Evolutionary conservation across 345 rosid genomes (phyloP), one percentile per base, ranked within the genome.

Genomic region (Eucalyptus cloeziana): DNA sequence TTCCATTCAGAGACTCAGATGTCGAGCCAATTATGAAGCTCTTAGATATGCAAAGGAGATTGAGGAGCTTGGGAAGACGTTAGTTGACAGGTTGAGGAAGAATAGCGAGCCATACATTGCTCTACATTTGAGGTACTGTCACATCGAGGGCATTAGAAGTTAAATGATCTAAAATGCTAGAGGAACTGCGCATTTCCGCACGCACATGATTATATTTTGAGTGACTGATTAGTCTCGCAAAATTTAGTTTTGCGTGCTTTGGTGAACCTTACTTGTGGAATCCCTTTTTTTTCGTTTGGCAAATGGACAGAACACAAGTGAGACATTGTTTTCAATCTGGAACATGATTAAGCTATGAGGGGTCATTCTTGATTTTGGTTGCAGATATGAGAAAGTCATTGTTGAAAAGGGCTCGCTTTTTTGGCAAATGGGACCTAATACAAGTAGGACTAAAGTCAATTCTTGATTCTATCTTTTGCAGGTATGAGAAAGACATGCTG

Each of bases 401-500:
- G 24, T 76, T 7, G 9, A 76, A 10, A 40, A 76, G 83, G 15
- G 25, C 44, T 6, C 25, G 2, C 30, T 40, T 10, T 76, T 40
- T 76, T 37, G 47, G 83, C 83, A 40, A 76, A 40, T 40, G 83
- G 8, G 83, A 37, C 44, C 44, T 37, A 31, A 71, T 71, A 71
- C 81, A 3, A 40, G 83, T 76, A 10, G 83, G 47, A 76, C 47
- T 76, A 40, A 37, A 10, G 27, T 76, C 30, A 3, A 5, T 76
- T 76, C 47, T 76, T 76, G 83, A 76, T 40, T 76, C 15, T 21
- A 44, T 76, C 37, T 76, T 67, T 92, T 62, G 89, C 95, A 97
- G 99, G 93, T 98, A 96, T 64, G 99, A 98, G 96, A 97, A 98
- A 92, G 99, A 98, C 90, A 97, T 98, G 99, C 96, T 98, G 71